These are phyloP conservation scores for Daldinia bambusicola DNA, from an alignment of 495 filamentous ascomycete genomes.

Conservation along the genomic window DNA sequence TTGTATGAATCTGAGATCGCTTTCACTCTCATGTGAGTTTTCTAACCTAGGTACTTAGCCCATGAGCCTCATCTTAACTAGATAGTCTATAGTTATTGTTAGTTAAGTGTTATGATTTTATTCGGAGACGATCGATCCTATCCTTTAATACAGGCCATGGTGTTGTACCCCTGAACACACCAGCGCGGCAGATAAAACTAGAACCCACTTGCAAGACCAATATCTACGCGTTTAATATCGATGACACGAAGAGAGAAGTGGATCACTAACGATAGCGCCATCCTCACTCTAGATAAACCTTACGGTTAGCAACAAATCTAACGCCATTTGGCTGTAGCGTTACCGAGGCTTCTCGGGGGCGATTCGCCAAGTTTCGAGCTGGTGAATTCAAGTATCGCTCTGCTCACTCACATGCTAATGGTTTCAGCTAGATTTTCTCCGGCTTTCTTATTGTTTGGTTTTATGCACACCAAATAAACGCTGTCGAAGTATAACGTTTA, in stretches of 20 bases:
- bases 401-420: conserved; percentile 9
- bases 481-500: not conserved
- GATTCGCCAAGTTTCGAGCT: conserved; percentile 18
- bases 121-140: not conserved
- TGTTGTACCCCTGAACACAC: not conserved
- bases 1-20: no score
- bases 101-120: no score
- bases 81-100: no score
- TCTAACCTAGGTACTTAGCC: no score
- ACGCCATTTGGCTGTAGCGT: conserved; percentile 30
- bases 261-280: conserved; percentile 26
- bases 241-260: conserved; percentile 30
- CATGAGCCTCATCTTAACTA: no score
- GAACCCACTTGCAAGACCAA: conserved; percentile 1
- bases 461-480: no score
- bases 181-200: not conserved
- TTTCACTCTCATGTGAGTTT: no score
- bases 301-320: not conserved
- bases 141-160: not conserved
- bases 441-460: conserved; percentile 1
- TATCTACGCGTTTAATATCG: not conserved
- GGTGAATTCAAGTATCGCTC: not conserved
- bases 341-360: conserved; percentile 31
- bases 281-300: not conserved
- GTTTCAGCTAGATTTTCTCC: conserved; percentile 2